Evolutionary conservation across 805 yeast genomes (phyloP).

Genomic region (Cyberlindnera samutprakarnensis): DNA sequence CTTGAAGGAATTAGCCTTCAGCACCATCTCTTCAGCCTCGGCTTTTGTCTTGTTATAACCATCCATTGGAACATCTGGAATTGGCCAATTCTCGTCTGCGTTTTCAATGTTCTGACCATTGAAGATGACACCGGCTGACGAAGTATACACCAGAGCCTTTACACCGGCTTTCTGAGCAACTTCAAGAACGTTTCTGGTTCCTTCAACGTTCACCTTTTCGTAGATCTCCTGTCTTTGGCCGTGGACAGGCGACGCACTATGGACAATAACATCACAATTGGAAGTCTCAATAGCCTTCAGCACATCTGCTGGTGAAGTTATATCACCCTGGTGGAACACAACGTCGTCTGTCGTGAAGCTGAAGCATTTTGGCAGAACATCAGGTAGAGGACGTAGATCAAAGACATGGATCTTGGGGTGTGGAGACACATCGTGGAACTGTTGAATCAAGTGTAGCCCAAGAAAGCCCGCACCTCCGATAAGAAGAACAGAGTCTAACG

Average conservation of each 20-base stretch:
- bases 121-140: conserved; percentile 95
- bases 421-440: conserved; percentile 60
- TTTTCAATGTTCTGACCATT: conserved; percentile 90
- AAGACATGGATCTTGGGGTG: conserved; percentile 76
- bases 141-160: conserved; percentile 81
- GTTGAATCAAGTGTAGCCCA: conserved; percentile 86
- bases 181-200: conserved; percentile 68
- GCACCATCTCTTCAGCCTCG: conserved; percentile 75
- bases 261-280: conserved; percentile 73
- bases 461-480: conserved; percentile 97
- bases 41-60: conserved; percentile 96
- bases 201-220: conserved; percentile 84
- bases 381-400: conserved; percentile 87
- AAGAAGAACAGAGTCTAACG: conserved; percentile 47
- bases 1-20: conserved; percentile 57
- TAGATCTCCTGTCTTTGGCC: conserved; percentile 78
- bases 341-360: conserved; percentile 59
- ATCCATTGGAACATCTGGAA: conserved; percentile 89
- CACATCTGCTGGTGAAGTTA: conserved; percentile 70
- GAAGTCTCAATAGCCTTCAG: conserved; percentile 48
- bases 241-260: conserved; percentile 95
- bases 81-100: conserved; percentile 93
- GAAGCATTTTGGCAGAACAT: conserved; percentile 58
- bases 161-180: conserved; percentile 46
- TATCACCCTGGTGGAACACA: conserved; percentile 69